Evolutionary conservation across 2,329 filamentous ascomycete genomes (phyloP).

Genomic region (Diplocarpon mali): DNA sequence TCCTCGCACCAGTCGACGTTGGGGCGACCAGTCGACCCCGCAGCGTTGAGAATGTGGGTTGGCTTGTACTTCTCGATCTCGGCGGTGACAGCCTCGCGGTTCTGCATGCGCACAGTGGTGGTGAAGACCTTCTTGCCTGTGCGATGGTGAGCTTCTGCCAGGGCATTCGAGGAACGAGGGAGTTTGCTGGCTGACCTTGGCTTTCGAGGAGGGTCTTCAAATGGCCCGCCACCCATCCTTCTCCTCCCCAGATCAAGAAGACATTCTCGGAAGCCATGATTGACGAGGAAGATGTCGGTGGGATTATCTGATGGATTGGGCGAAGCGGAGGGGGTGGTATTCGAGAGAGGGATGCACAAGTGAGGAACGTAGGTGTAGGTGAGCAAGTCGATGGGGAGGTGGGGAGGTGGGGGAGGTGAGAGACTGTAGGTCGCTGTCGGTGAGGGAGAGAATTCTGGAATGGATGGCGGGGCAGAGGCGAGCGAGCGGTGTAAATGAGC

Average conservation of each 20-base stretch:
- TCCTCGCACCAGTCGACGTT: conserved; percentile 66
- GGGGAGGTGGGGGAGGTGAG: too few species aligned
- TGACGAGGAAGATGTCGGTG: not conserved
- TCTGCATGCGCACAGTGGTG: conserved; percentile 55
- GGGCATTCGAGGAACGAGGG: not conserved
- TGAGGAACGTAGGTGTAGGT: too few species aligned
- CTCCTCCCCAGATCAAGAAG: conserved; percentile 55
- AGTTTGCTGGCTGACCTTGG: conserved; percentile 30
- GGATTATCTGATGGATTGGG: not conserved
- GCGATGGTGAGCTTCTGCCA: conserved; percentile 2
- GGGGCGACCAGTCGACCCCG: conserved; percentile 53
- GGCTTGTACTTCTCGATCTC: conserved; percentile 49
- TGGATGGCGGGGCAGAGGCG: too few species aligned
- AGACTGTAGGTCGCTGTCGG: too few species aligned
- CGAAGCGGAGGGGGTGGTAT: conserved; percentile 2
- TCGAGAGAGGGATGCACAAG: not conserved
- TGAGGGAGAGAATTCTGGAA: too few species aligned
- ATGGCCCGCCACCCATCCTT: conserved; percentile 52
- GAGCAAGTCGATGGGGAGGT: too few species aligned
- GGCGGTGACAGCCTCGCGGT: conserved; percentile 43
- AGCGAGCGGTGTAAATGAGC: too few species aligned
- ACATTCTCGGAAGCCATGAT: conserved; percentile 26
- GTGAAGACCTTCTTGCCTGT: conserved; percentile 44
- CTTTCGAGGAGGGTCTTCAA: conserved; percentile 45
- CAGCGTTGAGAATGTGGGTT: conserved; percentile 56